These are phyloP conservation scores for Alternaria infectoria DNA, from an alignment of 2,329 filamentous ascomycete species.

Conservation along the genomic window DNA sequence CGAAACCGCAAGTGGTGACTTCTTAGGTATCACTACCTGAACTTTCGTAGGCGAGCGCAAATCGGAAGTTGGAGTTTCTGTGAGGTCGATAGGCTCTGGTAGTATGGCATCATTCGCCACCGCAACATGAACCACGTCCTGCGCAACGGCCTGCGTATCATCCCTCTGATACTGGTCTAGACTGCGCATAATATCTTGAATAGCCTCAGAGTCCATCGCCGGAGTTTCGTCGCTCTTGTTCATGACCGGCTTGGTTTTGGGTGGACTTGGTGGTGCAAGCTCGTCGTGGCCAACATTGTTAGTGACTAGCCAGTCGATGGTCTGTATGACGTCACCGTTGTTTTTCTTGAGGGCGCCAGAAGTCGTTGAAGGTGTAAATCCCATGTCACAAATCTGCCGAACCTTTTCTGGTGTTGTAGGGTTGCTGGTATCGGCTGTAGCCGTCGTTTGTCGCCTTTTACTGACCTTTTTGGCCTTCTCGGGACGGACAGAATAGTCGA, in stretches of 20 bases:
- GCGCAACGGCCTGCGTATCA: background rate
- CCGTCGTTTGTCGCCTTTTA: constrained; percentile 34
- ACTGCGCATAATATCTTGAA: constrained; percentile 9
- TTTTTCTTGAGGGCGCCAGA: constrained; percentile 32
- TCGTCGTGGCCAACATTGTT: constrained; percentile 38
- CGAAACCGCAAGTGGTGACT: constrained; percentile 3
- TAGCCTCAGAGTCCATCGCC: background rate
- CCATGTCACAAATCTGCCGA: constrained; percentile 44
- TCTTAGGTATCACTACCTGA: constrained; percentile 32
- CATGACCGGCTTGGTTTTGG: constrained; percentile 4
- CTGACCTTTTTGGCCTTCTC: constrained; percentile 32
- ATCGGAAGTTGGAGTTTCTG: background rate
- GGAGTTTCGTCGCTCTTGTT: background rate
- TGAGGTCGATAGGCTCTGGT: background rate
- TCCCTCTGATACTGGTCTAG: constrained; percentile 10
- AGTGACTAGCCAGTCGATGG: constrained; percentile 41
- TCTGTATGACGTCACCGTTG: constrained; percentile 36
- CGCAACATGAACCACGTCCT: background rate
- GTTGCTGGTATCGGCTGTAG: constrained; percentile 1
- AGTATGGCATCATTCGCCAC: background rate
- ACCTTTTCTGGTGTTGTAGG: constrained; percentile 38
- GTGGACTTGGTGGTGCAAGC: constrained; percentile 29
- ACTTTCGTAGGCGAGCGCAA: constrained; percentile 20
- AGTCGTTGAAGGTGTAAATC: constrained; percentile 42
- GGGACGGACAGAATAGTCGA: constrained; percentile 39